Conservation (phyloP, 78 protist species). For the Dictyostelium intermedium region DNA sequence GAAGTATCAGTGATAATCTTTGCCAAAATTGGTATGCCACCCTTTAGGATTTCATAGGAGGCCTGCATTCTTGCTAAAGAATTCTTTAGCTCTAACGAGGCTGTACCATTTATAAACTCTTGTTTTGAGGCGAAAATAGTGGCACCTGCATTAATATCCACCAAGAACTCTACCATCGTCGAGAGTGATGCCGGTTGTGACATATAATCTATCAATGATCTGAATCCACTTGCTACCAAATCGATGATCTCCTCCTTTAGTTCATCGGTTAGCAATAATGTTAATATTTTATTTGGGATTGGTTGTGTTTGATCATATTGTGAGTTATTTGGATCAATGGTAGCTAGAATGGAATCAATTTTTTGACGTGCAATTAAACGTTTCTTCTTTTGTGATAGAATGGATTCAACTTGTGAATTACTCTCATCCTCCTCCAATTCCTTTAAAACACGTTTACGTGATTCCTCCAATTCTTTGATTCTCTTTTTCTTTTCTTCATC, state of each 20-base stretch:
- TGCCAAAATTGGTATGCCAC: conserved; percentile 13
- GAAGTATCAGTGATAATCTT: conserved; percentile 28
- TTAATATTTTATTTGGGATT: not conserved
- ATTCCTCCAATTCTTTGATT: conserved; percentile 39
- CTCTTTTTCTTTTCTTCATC: conserved; percentile 40
- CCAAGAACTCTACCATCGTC: conserved; percentile 15
- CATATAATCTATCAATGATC: conserved; percentile 40
- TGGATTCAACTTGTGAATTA: conserved; percentile 52
- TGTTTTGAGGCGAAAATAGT: not conserved
- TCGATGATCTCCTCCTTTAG: conserved; percentile 69
- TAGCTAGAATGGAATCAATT: conserved; percentile 25
- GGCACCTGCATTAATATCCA: conserved; percentile 31
- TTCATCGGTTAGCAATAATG: conserved; percentile 39
- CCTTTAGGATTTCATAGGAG: conserved; percentile 55
- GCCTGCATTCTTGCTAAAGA: conserved; percentile 25
- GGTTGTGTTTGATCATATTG: not conserved
- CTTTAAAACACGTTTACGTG: conserved; percentile 1
- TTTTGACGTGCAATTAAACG: not conserved
- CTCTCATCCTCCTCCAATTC: conserved; percentile 59
- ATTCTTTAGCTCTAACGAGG: conserved; percentile 37
- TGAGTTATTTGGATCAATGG: conserved; percentile 3
- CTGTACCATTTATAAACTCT: conserved; percentile 14
- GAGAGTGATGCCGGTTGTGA: conserved; percentile 17
- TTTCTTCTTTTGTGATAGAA: conserved; percentile 42
- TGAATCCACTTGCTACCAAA: conserved; percentile 25